Evolutionary conservation across 148 eudicot species (phyloP).

Genomic region (Camellia japonica): DNA sequence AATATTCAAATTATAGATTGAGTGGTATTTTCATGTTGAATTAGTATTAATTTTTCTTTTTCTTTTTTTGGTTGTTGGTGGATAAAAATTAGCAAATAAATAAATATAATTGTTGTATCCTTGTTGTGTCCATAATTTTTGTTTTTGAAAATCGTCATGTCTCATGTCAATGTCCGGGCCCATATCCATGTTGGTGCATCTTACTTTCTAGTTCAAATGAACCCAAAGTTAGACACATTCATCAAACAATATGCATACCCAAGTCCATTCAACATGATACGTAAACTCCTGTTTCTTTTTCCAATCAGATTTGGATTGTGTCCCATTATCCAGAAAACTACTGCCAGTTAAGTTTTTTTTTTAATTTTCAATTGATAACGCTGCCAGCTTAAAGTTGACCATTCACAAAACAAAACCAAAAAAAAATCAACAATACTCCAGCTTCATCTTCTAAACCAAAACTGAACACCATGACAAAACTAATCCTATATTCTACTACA

Average conservation of each 20-base stretch:
- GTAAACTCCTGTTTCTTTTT: background rate
- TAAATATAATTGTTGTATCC: too few species aligned
- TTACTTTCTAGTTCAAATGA: background rate
- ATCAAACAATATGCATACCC: background rate
- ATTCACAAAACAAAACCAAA: too few species aligned
- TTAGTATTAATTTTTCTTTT: too few species aligned
- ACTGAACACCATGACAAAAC: background rate
- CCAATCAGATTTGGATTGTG: background rate
- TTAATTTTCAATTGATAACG: background rate
- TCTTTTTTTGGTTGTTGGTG: too few species aligned
- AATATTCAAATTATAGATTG: too few species aligned
- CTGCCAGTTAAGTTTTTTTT: background rate
- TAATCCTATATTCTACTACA: background rate
- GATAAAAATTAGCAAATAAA: too few species aligned
- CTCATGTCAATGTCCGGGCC: too few species aligned
- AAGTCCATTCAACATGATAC: background rate
- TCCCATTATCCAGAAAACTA: background rate
- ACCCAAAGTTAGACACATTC: background rate
- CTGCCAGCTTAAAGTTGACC: background rate
- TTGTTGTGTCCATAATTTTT: too few species aligned
- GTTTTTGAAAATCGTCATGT: too few species aligned
- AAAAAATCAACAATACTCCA: background rate
- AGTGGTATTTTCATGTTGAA: too few species aligned
- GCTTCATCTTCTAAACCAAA: background rate
- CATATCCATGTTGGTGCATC: too few species aligned